Percentiles rank a stretch among this genome's conserved stretches.
These are phyloP conservation scores for Tuctoria greenei DNA, from an alignment of 176 grass and related monocot genomes.

Conservation along the genomic window DNA sequence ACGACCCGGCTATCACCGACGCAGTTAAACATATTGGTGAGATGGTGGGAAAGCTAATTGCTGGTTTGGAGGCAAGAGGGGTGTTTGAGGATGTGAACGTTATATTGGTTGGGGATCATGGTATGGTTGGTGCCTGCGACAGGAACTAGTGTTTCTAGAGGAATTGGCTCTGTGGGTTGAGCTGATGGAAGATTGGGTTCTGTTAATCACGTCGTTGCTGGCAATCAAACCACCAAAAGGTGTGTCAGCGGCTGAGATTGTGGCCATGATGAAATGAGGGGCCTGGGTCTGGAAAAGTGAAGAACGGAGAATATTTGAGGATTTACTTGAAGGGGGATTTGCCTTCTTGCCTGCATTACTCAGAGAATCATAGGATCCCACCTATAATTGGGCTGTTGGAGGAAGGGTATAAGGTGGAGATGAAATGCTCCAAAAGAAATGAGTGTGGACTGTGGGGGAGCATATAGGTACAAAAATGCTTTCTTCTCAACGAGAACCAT, in stretches of 20 bases:
- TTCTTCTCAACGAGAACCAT: conserved; percentile 96
- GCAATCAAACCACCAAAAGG: conserved; percentile 61
- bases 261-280: conserved; percentile 92
- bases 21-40: conserved; percentile 61
- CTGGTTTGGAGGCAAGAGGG: conserved; percentile 66
- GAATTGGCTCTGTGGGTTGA: conserved; percentile 71
- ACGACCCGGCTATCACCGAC: conserved; percentile 65
- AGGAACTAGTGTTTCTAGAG: conserved; percentile 64
- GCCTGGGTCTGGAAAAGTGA: conserved; percentile 70
- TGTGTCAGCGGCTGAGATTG: conserved; percentile 49
- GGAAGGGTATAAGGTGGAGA: conserved; percentile 88
- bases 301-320: conserved; percentile 63
- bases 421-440: conserved; percentile 33
- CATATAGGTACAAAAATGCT: conserved; percentile 79
- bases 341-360: conserved; percentile 71
- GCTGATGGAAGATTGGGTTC: conserved; percentile 58
- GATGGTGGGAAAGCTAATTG: conserved; percentile 72
- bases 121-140: conserved; percentile 89
- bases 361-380: conserved; percentile 72
- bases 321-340: conserved; percentile 87
- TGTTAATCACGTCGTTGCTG: conserved; percentile 64
- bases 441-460: conserved; percentile 88
- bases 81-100: conserved; percentile 88
- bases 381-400: conserved; percentile 64
- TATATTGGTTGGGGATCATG: conserved; percentile 77